Conservation (phyloP, 2,329 filamentous ascomycete genomes). For the Beauveria medogensis region DNA sequence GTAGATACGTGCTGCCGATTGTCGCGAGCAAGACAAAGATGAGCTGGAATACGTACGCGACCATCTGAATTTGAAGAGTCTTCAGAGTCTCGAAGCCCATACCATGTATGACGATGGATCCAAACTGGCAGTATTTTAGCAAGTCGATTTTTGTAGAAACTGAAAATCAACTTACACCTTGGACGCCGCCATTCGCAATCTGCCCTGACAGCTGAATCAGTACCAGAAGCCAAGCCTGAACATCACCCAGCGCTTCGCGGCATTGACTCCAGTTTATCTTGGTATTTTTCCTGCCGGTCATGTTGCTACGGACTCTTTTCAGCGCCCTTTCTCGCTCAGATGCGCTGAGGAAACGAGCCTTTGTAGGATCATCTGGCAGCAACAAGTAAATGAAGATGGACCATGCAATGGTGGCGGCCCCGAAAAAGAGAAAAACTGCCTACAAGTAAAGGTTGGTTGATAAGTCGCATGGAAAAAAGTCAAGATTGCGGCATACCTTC, state of each 20-base stretch:
- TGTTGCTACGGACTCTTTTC: constrained; percentile 57
- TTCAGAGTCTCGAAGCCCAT: constrained; percentile 18
- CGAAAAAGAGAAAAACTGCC: constrained; percentile 10
- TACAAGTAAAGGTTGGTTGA: neutral
- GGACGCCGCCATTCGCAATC: constrained; percentile 24
- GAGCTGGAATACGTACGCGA: constrained; percentile 16
- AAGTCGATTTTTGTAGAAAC: constrained; percentile 3
- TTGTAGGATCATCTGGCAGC: constrained; percentile 17
- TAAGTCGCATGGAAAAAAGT: neutral
- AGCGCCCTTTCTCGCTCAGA: constrained; percentile 56
- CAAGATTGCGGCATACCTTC: neutral
- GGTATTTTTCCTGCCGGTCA: constrained; percentile 20
- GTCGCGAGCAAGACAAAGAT: constrained; percentile 18
- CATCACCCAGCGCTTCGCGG: neutral
- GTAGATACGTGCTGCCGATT: constrained; percentile 17
- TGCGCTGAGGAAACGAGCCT: constrained; percentile 45
- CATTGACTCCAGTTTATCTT: neutral
- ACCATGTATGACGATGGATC: constrained; percentile 18
- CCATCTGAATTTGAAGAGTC: constrained; percentile 16
- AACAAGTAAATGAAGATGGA: constrained; percentile 2
- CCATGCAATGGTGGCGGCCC: neutral
- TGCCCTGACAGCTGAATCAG: constrained; percentile 15
- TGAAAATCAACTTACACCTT: constrained; percentile 15
- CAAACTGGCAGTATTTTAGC: constrained; percentile 15
- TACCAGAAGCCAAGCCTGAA: constrained; percentile 14